Evolutionary conservation across 1,284 basidiomycete genomes (phyloP).

Genomic region (Coriolopsis trogii): DNA sequence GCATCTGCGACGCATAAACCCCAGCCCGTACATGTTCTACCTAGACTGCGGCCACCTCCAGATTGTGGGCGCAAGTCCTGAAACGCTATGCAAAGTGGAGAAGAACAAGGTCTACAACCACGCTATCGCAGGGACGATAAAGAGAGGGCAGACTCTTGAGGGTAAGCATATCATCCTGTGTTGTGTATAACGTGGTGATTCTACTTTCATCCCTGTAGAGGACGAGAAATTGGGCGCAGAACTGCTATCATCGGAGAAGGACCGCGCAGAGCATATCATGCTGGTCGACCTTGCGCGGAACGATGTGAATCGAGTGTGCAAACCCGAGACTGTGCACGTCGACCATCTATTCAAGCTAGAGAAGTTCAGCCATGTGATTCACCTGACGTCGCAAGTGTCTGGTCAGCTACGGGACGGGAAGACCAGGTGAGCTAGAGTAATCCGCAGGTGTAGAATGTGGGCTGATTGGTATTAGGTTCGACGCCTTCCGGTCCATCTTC

Average conservation of each 20-base stretch:
- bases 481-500: constrained; percentile 99
- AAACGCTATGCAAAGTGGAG: constrained; percentile 97
- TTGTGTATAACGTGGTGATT: background rate
- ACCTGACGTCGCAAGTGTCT: constrained; percentile 95
- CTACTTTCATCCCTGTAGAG: constrained; percentile 56
- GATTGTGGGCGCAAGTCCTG: constrained; percentile 95
- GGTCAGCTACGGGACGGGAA: constrained; percentile 84
- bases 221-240: constrained; percentile 80
- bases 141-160: constrained; percentile 82
- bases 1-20: constrained; percentile 92
- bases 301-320: constrained; percentile 97
- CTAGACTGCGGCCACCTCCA: constrained; percentile 92
- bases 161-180: constrained; percentile 51
- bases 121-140: constrained; percentile 96
- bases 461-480: constrained; percentile 66
- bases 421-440: constrained; percentile 58
- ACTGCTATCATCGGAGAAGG: constrained; percentile 87
- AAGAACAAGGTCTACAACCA: constrained; percentile 94
- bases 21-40: constrained; percentile 99
- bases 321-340: constrained; percentile 93
- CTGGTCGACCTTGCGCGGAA: constrained; percentile 98
- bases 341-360: constrained; percentile 95
- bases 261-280: constrained; percentile 99
- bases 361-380: constrained; percentile 98
- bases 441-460: background rate